Evolutionary conservation across 257 asterid species (phyloP).

Genomic region (Mentha longifolia): DNA sequence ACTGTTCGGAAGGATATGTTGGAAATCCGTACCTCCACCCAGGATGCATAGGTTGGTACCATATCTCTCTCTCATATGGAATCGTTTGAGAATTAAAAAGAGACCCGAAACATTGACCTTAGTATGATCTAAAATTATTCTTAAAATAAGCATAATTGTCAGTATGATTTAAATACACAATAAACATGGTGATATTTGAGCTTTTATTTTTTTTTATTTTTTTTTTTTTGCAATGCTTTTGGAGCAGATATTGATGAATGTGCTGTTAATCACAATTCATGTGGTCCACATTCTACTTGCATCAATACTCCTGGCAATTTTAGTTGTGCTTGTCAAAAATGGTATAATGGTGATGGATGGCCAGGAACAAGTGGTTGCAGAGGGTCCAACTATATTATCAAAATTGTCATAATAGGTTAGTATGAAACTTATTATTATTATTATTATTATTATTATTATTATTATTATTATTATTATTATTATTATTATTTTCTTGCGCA

Average conservation of each 20-base stretch:
- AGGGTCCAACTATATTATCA: background rate
- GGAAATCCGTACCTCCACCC: conserved; percentile 31
- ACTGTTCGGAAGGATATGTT: too few relatives aligned
- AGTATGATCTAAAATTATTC: background rate
- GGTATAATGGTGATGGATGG: background rate
- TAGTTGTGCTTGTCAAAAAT: background rate
- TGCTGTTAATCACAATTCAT: background rate
- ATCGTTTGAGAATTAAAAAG: too few relatives aligned
- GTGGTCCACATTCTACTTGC: background rate
- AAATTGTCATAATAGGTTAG: background rate
- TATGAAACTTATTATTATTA: too few relatives aligned
- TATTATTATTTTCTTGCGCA: too few relatives aligned
- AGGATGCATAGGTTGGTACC: conserved; percentile 39
- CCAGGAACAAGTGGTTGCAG: background rate
- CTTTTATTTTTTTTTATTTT: too few relatives aligned
- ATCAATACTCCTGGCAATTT: background rate
- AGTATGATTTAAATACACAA: too few relatives aligned
- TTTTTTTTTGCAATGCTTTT: background rate
- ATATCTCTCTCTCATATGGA: too few relatives aligned
- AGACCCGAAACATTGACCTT: too few relatives aligned
- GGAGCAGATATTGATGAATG: background rate
- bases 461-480: too few relatives aligned
- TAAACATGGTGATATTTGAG: too few relatives aligned
- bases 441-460: too few relatives aligned
- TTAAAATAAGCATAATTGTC: too few relatives aligned